Conservation (phyloP, 306 rosid species). For the Begonia peltatifolia region DNA sequence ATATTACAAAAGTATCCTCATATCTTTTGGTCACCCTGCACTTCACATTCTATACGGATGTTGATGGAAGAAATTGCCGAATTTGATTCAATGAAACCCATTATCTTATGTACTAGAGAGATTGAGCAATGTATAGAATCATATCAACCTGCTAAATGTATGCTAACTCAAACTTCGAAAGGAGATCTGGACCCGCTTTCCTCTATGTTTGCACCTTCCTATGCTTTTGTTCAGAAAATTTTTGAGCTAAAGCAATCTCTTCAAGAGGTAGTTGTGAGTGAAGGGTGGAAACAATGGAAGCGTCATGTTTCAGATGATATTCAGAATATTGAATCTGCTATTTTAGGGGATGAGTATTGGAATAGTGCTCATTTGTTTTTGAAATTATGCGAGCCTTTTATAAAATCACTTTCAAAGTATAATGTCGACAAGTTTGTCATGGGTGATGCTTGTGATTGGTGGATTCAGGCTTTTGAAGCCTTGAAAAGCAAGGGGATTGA, state of each 20-base stretch:
- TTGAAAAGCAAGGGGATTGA: conserved; percentile 23
- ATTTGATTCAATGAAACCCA: conserved; percentile 31
- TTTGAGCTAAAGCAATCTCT: conserved; percentile 29
- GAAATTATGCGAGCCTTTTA: conserved; percentile 31
- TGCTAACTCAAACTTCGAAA: conserved; percentile 19
- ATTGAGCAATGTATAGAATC: conserved; percentile 26
- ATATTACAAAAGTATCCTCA: conserved; percentile 31
- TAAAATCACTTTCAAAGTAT: conserved; percentile 20
- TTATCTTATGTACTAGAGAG: conserved; percentile 31
- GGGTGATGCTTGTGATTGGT: conserved; percentile 44
- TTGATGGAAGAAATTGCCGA: conserved; percentile 45
- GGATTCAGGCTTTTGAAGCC: conserved; percentile 30
- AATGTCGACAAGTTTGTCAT: conserved; percentile 25
- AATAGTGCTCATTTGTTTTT: conserved; percentile 18
- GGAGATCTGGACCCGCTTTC: conserved; percentile 15
- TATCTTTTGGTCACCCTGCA: conserved; percentile 39
- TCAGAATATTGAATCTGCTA: conserved; percentile 25
- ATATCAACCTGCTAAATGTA: conserved; percentile 21
- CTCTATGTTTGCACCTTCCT: conserved; percentile 29
- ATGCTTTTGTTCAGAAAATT: conserved; percentile 21
- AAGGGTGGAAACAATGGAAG: conserved; percentile 53
- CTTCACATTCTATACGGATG: conserved; percentile 25
- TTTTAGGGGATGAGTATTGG: conserved; percentile 39
- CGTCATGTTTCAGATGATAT: conserved; percentile 15
- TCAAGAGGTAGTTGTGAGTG: conserved; percentile 18